phyloP scores from a whole-genome alignment of 2,329 filamentous ascomycete genomes.

The Botrytis cinerea region DNA sequence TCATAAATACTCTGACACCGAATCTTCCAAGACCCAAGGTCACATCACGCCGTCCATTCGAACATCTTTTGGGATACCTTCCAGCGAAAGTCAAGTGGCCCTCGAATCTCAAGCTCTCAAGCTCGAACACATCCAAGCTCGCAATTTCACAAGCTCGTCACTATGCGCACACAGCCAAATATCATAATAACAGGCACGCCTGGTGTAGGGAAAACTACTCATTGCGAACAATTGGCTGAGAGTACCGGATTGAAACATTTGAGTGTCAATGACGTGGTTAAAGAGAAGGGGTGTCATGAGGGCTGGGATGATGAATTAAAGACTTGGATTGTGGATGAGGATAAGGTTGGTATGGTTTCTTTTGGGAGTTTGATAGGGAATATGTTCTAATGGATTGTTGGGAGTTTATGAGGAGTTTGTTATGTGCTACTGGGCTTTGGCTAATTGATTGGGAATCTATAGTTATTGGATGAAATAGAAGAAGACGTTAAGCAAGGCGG shows the following conservation, averaged over 20 bases:
- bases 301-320: conserved; percentile 82
- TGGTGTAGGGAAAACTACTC: conserved; percentile 92
- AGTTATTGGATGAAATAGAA: conserved; percentile 89
- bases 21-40: neutral
- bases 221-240: conserved; percentile 78
- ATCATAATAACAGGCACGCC: conserved; percentile 95
- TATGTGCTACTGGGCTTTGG: neutral
- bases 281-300: conserved; percentile 83
- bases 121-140: neutral
- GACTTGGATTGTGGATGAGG: conserved; percentile 94
- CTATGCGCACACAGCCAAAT: conserved; percentile 60
- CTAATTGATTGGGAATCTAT: conserved; percentile 18
- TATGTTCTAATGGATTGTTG: neutral
- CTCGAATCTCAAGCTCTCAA: neutral
- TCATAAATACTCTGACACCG: too few relatives aligned
- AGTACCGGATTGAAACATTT: conserved; percentile 78
- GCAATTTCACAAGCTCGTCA: neutral
- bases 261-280: conserved; percentile 87
- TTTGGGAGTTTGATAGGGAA: neutral
- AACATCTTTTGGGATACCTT: neutral
- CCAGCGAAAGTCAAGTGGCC: neutral
- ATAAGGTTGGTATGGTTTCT: conserved; percentile 54
- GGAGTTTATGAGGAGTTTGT: neutral
- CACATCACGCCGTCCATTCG: neutral
- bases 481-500: conserved; percentile 76